phyloP scores from a whole-genome alignment of 2,329 filamentous ascomycete species.

The Cladosporium velox region DNA sequence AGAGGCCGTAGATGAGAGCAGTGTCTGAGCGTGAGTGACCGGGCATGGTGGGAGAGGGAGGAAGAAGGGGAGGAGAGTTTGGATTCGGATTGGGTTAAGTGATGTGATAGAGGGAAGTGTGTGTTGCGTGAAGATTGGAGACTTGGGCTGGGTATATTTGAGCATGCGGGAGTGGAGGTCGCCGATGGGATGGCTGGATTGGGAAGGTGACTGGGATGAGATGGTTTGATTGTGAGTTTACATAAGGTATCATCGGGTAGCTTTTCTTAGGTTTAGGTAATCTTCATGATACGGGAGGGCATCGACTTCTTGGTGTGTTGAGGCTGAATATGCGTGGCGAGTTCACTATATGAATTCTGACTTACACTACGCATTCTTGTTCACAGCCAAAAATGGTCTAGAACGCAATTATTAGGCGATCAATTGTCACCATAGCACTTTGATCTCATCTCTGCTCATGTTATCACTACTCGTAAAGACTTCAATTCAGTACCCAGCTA shows the following conservation, averaged over 20 bases:
- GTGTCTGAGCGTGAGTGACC: conserved; percentile 42
- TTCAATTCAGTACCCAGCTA: not conserved
- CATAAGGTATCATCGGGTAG: not conserved
- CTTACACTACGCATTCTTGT: not conserved
- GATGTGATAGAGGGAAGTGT: conserved; percentile 5
- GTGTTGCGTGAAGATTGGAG: not conserved
- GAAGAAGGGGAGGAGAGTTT: not conserved
- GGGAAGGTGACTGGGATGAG: conserved; percentile 3
- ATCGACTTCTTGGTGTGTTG: not conserved
- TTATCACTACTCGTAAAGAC: not conserved
- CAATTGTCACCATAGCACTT: not conserved
- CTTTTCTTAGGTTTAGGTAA: not conserved
- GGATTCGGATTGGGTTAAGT: not conserved
- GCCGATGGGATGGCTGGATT: not conserved
- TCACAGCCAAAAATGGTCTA: not conserved
- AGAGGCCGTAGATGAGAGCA: conserved; percentile 56
- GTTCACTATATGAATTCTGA: not conserved
- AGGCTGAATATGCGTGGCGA: not conserved
- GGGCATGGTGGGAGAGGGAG: conserved; percentile 32
- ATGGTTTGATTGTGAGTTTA: not conserved
- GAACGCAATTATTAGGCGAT: not conserved
- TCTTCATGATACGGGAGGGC: not conserved
- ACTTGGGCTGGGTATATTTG: not conserved
- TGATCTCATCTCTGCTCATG: not conserved
- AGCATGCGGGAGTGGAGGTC: not conserved